Evolutionary conservation across 2,329 filamentous ascomycete species (phyloP).

Genomic region (Ophiocordyceps polyrhachis-furcata): DNA sequence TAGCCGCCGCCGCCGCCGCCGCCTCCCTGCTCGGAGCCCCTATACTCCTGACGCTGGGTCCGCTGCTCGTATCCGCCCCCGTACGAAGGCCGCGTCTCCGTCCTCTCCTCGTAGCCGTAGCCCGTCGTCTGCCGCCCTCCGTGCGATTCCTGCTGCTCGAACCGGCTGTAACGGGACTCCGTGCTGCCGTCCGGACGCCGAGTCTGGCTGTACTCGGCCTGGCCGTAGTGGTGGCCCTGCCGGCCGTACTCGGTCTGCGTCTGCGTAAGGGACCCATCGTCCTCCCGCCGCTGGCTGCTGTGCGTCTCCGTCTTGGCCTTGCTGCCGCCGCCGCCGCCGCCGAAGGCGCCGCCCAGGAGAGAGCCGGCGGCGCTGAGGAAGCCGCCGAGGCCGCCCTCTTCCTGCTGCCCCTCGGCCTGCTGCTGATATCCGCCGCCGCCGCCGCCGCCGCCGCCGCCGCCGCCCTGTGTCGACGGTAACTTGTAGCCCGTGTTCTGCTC

Average conservation of each 20-base stretch:
- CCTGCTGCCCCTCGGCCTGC: constrained; percentile 24
- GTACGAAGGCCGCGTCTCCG: constrained; percentile 30
- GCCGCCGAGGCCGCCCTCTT: constrained; percentile 48
- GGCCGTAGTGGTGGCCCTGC: constrained; percentile 36
- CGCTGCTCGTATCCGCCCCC: constrained; percentile 40
- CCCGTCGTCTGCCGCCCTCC: constrained; percentile 20
- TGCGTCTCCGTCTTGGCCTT: constrained; percentile 35
- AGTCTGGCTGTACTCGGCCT: constrained; percentile 41
- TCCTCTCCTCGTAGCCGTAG: constrained; percentile 39
- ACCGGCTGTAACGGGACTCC: constrained; percentile 40
- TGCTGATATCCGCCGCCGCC: constrained; percentile 5
- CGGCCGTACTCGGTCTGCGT: constrained; percentile 43
- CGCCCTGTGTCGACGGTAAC: constrained; percentile 12
- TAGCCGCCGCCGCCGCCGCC: constrained; percentile 4
- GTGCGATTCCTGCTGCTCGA: constrained; percentile 33
- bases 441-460: too few relatives aligned
- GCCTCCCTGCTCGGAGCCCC: constrained; percentile 13
- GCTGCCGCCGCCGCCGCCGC: constrained; percentile 10
- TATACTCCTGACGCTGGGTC: constrained; percentile 32
- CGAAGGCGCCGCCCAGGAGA: constrained; percentile 44
- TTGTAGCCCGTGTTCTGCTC: constrained; percentile 26
- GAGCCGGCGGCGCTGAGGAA: constrained; percentile 42
- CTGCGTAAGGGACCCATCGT: constrained; percentile 43
- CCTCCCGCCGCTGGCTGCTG: constrained; percentile 30
- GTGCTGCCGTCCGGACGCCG: constrained; percentile 37